A percentile compares a stretch with the other conserved stretches of the same genome.
phyloP scores from a whole-genome alignment of 176 grass and related monocot species.

The Ensete ventricosum region DNA sequence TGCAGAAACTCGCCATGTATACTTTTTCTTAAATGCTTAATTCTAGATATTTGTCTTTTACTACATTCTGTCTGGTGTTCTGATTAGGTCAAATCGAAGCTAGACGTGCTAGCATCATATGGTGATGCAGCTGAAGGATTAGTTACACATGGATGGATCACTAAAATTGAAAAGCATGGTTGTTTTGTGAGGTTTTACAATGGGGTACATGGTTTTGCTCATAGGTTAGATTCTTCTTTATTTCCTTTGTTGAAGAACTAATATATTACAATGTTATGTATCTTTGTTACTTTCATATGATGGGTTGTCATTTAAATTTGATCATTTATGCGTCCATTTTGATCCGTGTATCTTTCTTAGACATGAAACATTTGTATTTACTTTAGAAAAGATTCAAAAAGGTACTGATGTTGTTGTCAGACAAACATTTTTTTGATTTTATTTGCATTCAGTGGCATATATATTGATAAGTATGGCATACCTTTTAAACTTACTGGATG shows the following conservation, averaged over 20 bases:
- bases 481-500: no score
- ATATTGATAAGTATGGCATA: no score
- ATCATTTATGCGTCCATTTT: no score
- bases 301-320: no score
- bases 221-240: slow-evolving; percentile 43
- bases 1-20: neutral
- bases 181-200: slow-evolving; percentile 93
- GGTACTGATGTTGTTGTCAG: no score
- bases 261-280: no score
- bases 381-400: no score
- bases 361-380: no score
- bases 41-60: neutral
- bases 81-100: slow-evolving; percentile 91
- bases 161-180: slow-evolving; percentile 93
- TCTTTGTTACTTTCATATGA: no score
- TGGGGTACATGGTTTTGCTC: slow-evolving; percentile 82
- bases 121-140: slow-evolving; percentile 82
- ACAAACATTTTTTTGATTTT: no score
- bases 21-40: slow-evolving; percentile 4
- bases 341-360: no score
- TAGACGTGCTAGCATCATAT: slow-evolving; percentile 66
- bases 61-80: neutral
- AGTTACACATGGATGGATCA: slow-evolving; percentile 88
- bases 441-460: no score
- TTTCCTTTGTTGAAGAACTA: neutral